Conservation (phyloP, 2,329 filamentous ascomycete genomes). For the Curvularia eragrostidis region DNA sequence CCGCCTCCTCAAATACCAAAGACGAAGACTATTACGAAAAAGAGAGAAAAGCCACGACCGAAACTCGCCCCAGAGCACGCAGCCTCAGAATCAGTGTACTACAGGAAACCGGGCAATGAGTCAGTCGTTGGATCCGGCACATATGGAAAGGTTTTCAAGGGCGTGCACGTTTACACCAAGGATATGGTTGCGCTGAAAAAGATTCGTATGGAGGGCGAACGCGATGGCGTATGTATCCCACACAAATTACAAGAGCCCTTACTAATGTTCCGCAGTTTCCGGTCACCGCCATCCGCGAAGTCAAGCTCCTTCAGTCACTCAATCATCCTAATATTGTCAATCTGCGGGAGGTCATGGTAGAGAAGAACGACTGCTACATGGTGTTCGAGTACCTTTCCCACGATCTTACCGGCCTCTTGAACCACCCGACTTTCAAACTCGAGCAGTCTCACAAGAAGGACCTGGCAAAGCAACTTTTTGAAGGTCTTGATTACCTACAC, state of each 20-base stretch:
- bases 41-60: conserved; percentile 73
- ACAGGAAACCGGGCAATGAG: conserved; percentile 94
- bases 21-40: conserved; percentile 69
- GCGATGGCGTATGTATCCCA: conserved; percentile 67
- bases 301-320: conserved; percentile 88
- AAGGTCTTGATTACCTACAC: conserved; percentile 92
- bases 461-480: conserved; percentile 89
- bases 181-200: conserved; percentile 84
- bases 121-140: conserved; percentile 95
- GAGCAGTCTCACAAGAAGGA: conserved; percentile 90
- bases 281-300: conserved; percentile 87
- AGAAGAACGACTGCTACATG: conserved; percentile 99
- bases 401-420: conserved; percentile 91
- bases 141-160: conserved; percentile 95
- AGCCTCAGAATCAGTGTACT: conserved; percentile 87
- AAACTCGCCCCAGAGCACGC: conserved; percentile 74
- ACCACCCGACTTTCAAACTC: conserved; percentile 89
- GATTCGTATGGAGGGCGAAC: conserved; percentile 91
- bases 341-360: conserved; percentile 93
- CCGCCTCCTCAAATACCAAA: conserved; percentile 51
- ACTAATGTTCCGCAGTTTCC: conserved; percentile 65
- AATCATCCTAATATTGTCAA: conserved; percentile 83
- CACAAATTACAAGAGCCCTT: neutral
- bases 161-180: conserved; percentile 89
- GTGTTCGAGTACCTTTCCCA: conserved; percentile 98